Percentiles rank a stretch among this genome's conserved stretches.
Conservation (phyloP, 306 rosid species). For the Crotalaria pallida region DNA sequence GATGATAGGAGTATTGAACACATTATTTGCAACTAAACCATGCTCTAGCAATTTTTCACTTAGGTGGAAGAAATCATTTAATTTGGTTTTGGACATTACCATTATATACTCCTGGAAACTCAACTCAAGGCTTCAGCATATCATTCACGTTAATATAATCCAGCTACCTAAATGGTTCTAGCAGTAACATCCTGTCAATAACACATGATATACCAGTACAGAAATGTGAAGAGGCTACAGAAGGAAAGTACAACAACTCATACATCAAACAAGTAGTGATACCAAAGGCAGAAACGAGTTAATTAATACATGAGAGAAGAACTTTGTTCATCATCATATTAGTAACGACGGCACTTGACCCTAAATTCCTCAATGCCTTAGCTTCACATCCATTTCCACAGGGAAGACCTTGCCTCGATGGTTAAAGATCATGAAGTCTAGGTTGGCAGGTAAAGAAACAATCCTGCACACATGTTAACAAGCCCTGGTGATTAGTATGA, state of each 20-base stretch:
- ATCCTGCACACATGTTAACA: conserved; percentile 51
- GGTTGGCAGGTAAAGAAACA: conserved; percentile 66
- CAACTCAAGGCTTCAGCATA: not conserved
- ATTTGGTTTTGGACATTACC: not conserved
- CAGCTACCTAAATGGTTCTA: conserved; percentile 1
- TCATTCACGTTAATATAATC: not conserved
- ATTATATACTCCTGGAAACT: not conserved
- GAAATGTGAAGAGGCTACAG: conserved; percentile 2
- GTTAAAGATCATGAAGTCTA: conserved; percentile 86
- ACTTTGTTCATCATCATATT: conserved; percentile 3
- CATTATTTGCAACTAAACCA: not conserved
- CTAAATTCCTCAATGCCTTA: conserved; percentile 35
- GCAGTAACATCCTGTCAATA: conserved; percentile 1
- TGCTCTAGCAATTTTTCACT: not conserved
- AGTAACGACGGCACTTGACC: conserved; percentile 2
- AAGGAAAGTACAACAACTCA: conserved; percentile 9
- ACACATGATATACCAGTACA: not conserved
- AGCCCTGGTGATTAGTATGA: not conserved
- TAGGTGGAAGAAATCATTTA: not conserved
- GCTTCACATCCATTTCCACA: conserved; percentile 44
- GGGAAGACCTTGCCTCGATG: conserved; percentile 71
- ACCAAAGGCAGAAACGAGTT: not conserved
- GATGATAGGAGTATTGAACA: not conserved
- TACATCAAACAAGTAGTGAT: conserved; percentile 7
- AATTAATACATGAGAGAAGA: not conserved